Conservation (phyloP, 2,329 filamentous ascomycete species). For the Stachybotrys elegans region DNA sequence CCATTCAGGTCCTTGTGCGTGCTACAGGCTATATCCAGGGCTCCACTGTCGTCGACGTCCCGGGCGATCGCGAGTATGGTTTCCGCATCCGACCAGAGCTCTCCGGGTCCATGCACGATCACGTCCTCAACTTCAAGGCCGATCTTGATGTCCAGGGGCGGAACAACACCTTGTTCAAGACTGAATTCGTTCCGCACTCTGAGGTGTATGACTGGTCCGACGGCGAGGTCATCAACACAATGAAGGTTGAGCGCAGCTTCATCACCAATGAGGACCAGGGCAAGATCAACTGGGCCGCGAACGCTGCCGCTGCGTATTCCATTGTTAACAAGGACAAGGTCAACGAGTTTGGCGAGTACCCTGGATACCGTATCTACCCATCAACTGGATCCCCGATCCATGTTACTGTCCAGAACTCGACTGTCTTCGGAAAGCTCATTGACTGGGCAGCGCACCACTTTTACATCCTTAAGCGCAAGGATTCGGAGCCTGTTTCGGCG, state of each 20-base stretch:
- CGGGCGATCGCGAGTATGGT: conserved; percentile 41
- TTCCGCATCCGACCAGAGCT: conserved; percentile 41
- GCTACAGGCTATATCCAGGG: conserved; percentile 34
- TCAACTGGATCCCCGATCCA: conserved; percentile 18
- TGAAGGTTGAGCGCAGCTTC: conserved; percentile 38
- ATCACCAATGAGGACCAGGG: conserved; percentile 35
- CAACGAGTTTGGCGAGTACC: conserved; percentile 44
- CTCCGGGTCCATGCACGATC: conserved; percentile 46
- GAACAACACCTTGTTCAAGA: conserved; percentile 35
- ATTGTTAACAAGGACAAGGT: conserved; percentile 42
- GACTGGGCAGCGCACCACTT: conserved; percentile 44
- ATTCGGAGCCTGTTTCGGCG: conserved; percentile 41
- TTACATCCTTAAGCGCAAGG: conserved; percentile 43
- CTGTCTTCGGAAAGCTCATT: conserved; percentile 37
- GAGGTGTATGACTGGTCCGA: conserved; percentile 41
- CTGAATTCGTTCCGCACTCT: conserved; percentile 23
- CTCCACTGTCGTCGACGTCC: conserved; percentile 46
- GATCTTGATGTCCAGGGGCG: conserved; percentile 46
- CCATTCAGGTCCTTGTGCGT: conserved; percentile 34
- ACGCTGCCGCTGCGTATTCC: conserved; percentile 39
- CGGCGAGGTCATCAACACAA: conserved; percentile 40
- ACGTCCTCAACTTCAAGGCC: conserved; percentile 48
- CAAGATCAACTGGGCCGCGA: conserved; percentile 41
- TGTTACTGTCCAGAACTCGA: conserved; percentile 42
- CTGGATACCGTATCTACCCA: conserved; percentile 29